These are phyloP conservation scores for Anastatica hierochuntica DNA, from an alignment of 345 rosid species.

Conservation along the genomic window DNA sequence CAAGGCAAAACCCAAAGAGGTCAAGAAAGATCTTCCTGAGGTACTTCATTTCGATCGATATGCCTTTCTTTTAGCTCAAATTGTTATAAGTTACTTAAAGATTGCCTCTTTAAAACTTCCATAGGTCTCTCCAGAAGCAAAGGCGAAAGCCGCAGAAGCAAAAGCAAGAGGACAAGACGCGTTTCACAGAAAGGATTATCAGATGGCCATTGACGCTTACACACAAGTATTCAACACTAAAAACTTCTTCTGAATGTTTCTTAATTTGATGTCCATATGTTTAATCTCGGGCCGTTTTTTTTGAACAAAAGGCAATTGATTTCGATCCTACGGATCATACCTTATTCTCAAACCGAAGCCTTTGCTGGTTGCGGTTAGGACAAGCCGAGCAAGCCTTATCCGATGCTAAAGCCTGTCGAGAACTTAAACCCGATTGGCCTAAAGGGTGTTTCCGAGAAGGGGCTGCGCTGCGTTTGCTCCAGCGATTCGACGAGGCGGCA, in stretches of 20 bases:
- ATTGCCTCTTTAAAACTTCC: neutral
- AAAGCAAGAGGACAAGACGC: conserved; percentile 90
- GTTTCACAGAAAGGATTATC: conserved; percentile 50
- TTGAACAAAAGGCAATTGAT: conserved; percentile 62
- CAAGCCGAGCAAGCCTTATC: conserved; percentile 71
- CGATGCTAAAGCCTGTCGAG: conserved; percentile 72
- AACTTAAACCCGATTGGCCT: conserved; percentile 67
- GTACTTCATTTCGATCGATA: conserved; percentile 20
- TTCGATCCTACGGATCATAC: conserved; percentile 68
- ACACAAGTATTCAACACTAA: conserved; percentile 49
- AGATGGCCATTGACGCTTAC: conserved; percentile 58
- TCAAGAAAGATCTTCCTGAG: conserved; percentile 48
- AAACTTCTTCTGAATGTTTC: neutral
- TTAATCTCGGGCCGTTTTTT: conserved; percentile 4
- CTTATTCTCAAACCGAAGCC: conserved; percentile 72
- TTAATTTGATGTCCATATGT: neutral
- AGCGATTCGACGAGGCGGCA: conserved; percentile 84
- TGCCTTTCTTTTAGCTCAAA: neutral
- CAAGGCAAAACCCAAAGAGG: conserved; percentile 24
- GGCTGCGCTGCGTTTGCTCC: conserved; percentile 65
- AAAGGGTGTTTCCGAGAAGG: conserved; percentile 94
- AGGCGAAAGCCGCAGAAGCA: conserved; percentile 76
- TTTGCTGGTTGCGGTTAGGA: conserved; percentile 68
- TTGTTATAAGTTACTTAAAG: neutral
- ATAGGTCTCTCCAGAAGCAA: conserved; percentile 69